phyloP scores from a whole-genome alignment of 805 yeast species.

The Pichia sporocuriosa region DNA sequence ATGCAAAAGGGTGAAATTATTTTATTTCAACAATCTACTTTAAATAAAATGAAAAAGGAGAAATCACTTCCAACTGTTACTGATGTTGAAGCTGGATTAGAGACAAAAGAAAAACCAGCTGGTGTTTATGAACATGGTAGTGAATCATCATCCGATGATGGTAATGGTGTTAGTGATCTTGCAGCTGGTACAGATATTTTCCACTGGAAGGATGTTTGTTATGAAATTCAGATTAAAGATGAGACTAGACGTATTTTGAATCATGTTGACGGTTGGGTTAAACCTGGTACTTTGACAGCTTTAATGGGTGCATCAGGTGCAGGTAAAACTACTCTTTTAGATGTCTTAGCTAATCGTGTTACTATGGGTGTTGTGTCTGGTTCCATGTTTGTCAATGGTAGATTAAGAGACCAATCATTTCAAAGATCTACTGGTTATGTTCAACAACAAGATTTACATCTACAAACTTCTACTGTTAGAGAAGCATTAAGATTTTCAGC shows the following conservation, averaged over 20 bases:
- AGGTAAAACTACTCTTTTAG: slow-evolving; percentile 52
- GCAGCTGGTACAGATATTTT: slow-evolving; percentile 44
- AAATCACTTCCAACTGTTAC: slow-evolving; percentile 21
- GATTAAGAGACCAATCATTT: slow-evolving; percentile 41
- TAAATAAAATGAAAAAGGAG: slow-evolving; percentile 40
- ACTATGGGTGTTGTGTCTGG: slow-evolving; percentile 54
- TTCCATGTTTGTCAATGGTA: slow-evolving; percentile 51
- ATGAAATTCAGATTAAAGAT: slow-evolving; percentile 56
- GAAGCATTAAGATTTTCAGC: slow-evolving; percentile 51
- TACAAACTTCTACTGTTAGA: slow-evolving; percentile 45
- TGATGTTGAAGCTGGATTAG: slow-evolving; percentile 25
- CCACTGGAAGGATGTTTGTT: slow-evolving; percentile 74
- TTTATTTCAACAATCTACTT: slow-evolving; percentile 46
- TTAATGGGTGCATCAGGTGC: slow-evolving; percentile 63
- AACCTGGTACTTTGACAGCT: slow-evolving; percentile 78
- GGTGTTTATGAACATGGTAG: slow-evolving; percentile 19
- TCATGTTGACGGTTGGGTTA: slow-evolving; percentile 75
- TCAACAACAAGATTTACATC: slow-evolving; percentile 53
- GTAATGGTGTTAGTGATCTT: slow-evolving; percentile 26
- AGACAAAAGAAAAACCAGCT: slow-evolving; percentile 21
- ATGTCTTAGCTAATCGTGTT: slow-evolving; percentile 46
- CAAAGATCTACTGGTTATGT: slow-evolving; percentile 52
- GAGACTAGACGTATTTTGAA: slow-evolving; percentile 55
- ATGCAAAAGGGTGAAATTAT: slow-evolving; percentile 67
- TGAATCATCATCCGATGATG: slow-evolving; percentile 12